Evolutionary conservation across 768 basidiomycete genomes (phyloP).

Genomic region (Auricularia sp.): DNA sequence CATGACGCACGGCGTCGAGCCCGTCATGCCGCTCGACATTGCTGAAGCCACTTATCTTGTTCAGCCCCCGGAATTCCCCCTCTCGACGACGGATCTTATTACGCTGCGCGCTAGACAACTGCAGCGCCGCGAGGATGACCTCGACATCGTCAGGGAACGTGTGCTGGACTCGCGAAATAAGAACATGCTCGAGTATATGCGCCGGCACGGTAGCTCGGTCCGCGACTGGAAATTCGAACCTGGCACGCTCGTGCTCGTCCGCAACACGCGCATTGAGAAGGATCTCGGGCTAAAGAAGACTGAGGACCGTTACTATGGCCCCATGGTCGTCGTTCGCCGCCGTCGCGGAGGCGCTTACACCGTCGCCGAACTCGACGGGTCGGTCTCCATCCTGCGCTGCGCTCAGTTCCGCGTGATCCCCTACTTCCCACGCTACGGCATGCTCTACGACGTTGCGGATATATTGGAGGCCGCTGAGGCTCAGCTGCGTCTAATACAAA

Average conservation of each 20-base stretch:
- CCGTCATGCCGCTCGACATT: slow-evolving; percentile 23
- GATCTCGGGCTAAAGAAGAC: not conserved
- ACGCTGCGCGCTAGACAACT: slow-evolving; percentile 6
- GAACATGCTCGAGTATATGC: not conserved
- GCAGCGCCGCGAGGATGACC: slow-evolving; percentile 8
- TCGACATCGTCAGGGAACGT: not conserved
- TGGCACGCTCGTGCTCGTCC: not conserved
- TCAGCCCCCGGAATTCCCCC: not conserved
- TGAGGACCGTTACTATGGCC: not conserved
- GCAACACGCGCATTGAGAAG: not conserved
- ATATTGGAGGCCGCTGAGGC: not conserved
- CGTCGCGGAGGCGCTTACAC: not conserved
- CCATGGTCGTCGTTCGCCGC: slow-evolving; percentile 3
- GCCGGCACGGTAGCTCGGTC: not conserved
- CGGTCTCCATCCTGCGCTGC: not conserved
- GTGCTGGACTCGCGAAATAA: not conserved
- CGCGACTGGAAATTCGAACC: slow-evolving; percentile 3
- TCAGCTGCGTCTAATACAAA: not conserved
- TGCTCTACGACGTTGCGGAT: not conserved
- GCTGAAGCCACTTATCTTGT: slow-evolving; percentile 24
- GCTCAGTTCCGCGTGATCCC: slow-evolving; percentile 2
- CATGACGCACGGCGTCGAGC: slow-evolving; percentile 22
- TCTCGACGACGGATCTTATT: slow-evolving; percentile 13
- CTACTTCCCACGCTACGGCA: not conserved
- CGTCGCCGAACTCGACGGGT: slow-evolving; percentile 1